Evolutionary conservation across 2,329 filamentous ascomycete genomes (phyloP), one percentile per base, ranked within the genome.

Genomic region (Fusarium duplospermum): DNA sequence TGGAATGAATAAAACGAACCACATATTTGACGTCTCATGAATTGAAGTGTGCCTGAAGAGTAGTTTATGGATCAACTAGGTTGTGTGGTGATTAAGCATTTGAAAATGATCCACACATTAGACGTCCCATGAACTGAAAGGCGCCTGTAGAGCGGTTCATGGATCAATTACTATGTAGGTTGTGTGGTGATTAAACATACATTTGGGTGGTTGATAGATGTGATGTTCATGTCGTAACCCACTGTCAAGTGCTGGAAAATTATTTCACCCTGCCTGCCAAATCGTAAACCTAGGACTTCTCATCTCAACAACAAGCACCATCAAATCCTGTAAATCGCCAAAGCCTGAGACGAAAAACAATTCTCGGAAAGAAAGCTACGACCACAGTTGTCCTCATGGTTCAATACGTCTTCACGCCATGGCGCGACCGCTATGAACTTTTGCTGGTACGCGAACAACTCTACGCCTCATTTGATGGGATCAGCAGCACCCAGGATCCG

Each of bases 351-450:
- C n/a, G 33, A 22, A 20, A 20, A 20, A 24, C 18, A 14, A 7
- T 14, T 6, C 2, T 8, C 22, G 35, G n/a, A 20, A 4, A 45
- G 33, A 14, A n/a, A 36, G 11, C 4, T 3, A 33, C 10, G 13
- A n/a, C 33, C 6, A 2, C 9, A 13, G 4, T 10, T 11, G 4
- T 27, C 20, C 20, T 11, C 45, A 93, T 93, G 91, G 90, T 92
- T 31, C 90, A 91, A 79, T 94, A 93, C 83, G 87, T 92, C 71
- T 90, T 93, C 78, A 94, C 92, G 64, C 92, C 92, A 36, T 95
- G 93, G 93, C 91, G 92, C 73, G 84, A 89, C 81, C 88, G 87
- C 64, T 80, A 83, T 67, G 92, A 94, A 80, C 89, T 95, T 70
- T 87, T 94, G 66, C 82, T 85, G 58, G 89, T 94, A 63, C 89